Base-by-base conservation (phyloP, 2,329 filamentous ascomycete species). In the Tympanopsis confertula region DNA sequence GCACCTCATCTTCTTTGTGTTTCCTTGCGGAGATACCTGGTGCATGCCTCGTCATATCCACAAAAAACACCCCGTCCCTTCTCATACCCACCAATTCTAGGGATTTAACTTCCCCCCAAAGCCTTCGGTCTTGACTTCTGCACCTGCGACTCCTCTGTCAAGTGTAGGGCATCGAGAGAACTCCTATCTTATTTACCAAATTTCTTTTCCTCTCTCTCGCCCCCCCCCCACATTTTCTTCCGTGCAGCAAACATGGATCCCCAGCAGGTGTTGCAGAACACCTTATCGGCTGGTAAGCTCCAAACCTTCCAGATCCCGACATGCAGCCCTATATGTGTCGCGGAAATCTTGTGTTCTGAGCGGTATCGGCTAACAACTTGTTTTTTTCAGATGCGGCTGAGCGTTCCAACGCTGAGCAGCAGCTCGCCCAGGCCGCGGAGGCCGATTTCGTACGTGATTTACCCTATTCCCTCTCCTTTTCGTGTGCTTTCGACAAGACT, bases 221-320 rank as follows among this genome's bases (percentile, higher is more conserved):
- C n/a, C 24, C 24, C 10, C n/a, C n/a, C n/a, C 24, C n/a, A 10
- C n/a, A 39, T 40, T 35, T 36, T 47, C 40, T 37, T 42, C 10
- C 10, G 24, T 28, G 24, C 24, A 33, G 52, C 14, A 10, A 22
- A 58, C 40, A 67, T 93, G 83, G 86, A 96, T 70, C 93, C 96
- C 71, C 94, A 89, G 71, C 82, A 87, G 69, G 89, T 98, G 70
- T 83, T 98, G 71, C 79, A 86, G 66, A 89, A 88, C 71, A 96
- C 91, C 63, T 79, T 96, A 67, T 93, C 88, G 58, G 74, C 88
- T 58, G 89, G 91, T 96, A 69, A 62, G 82, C 64, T 47, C 46
- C 44, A 42, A 44, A 42, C 38, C 37, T 44, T 39, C 40, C 42
- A n/a, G n/a, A n/a, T n/a, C n/a, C n/a, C 38, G 28, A n/a, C 44